Conservation (phyloP, 2,329 filamentous ascomycete species). For the Nothomitra cinnamomea region DNA sequence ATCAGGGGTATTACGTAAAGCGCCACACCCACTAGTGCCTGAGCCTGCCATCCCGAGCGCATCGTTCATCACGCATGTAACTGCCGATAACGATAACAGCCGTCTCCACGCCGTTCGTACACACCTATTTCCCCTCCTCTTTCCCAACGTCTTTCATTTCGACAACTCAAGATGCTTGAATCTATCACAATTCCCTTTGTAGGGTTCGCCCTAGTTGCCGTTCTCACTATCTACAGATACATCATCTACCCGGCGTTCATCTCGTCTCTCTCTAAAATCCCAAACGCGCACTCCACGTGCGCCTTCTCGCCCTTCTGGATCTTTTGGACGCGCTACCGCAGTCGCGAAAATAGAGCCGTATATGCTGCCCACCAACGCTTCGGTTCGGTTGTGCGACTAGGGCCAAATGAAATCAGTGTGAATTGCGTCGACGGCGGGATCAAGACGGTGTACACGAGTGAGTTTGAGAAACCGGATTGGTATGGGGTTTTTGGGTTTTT, state of each 20-base stretch:
- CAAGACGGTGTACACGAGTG: constrained; percentile 50
- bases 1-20: too few species aligned
- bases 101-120: too few species aligned
- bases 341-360: constrained; percentile 45
- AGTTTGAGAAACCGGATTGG: constrained; percentile 60
- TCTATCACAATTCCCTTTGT: too few species aligned
- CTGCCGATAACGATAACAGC: too few species aligned
- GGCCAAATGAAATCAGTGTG: constrained; percentile 49
- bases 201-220: too few species aligned
- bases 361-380: constrained; percentile 39
- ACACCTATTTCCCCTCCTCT: too few species aligned
- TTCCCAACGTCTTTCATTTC: too few species aligned
- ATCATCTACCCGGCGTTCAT: constrained; percentile 33
- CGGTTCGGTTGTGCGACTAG: constrained; percentile 46
- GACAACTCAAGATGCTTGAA: too few species aligned
- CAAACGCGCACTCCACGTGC: constrained; percentile 52
- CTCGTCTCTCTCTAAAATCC: constrained; percentile 49
- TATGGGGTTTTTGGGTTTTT: constrained; percentile 63
- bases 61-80: too few species aligned
- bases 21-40: too few species aligned
- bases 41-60: too few species aligned
- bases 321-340: constrained; percentile 40
- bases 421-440: constrained; percentile 45
- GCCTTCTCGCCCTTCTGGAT: constrained; percentile 52
- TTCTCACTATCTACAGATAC: constrained; percentile 19